phyloP scores from a whole-genome alignment of 768 basidiomycete genomes.

The Calvatia gigantea region DNA sequence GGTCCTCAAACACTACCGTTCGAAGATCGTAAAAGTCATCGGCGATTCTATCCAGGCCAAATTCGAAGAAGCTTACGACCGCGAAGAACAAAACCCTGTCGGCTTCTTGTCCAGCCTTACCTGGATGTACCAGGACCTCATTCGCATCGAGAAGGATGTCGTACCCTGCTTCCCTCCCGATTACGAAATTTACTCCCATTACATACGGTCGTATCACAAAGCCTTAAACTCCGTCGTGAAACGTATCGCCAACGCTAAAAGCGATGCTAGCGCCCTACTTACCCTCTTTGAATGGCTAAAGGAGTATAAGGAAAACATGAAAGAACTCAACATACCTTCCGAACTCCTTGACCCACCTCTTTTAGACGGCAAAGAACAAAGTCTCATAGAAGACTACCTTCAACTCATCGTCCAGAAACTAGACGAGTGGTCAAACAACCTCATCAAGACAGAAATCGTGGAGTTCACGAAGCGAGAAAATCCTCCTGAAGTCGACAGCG shows the following conservation, averaged over 20 bases:
- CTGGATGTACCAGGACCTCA: conserved; percentile 95
- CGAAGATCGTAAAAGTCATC: conserved; percentile 82
- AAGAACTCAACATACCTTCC: conserved; percentile 79
- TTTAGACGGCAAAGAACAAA: conserved; percentile 93
- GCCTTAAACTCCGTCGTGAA: conserved; percentile 73
- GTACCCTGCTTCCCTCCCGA: conserved; percentile 89
- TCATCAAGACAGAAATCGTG: conserved; percentile 86
- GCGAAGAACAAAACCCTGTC: conserved; percentile 59
- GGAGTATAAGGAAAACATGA: conserved; percentile 94
- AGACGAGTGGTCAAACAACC: conserved; percentile 93
- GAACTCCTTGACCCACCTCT: conserved; percentile 86
- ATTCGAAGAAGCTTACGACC: conserved; percentile 66
- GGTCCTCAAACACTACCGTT: conserved; percentile 91
- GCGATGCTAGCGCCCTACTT: conserved; percentile 86
- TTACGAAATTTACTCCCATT: conserved; percentile 84
- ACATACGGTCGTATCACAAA: conserved; percentile 88
- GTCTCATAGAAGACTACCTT: conserved; percentile 93
- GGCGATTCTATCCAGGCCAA: conserved; percentile 68
- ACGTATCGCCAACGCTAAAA: conserved; percentile 64
- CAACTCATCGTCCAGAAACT: conserved; percentile 90
- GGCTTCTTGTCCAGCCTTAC: conserved; percentile 73
- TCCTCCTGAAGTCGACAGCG: conserved; percentile 86
- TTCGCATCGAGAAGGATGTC: conserved; percentile 87
- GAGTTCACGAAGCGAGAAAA: conserved; percentile 82
- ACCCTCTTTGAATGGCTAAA: conserved; percentile 92